Evolutionary conservation across 2,329 filamentous ascomycete genomes (phyloP).

Genomic region (Curvularia lunata): DNA sequence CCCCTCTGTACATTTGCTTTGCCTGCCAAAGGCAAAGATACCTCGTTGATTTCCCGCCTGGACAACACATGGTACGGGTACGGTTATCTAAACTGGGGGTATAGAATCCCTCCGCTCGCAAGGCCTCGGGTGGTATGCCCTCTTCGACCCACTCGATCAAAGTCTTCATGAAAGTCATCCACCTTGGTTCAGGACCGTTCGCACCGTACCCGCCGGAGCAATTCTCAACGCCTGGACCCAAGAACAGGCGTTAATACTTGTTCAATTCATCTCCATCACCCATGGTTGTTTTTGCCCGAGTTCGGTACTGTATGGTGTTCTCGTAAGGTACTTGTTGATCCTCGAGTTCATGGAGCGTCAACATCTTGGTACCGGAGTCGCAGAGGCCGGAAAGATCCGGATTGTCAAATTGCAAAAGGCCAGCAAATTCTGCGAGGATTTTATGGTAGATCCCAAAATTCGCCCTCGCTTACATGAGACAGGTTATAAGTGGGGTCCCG

Average conservation of each 20-base stretch:
- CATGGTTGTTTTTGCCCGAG: conserved; percentile 32
- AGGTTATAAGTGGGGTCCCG: conserved; percentile 22
- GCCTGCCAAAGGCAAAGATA: background rate
- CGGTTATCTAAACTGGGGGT: too few species aligned
- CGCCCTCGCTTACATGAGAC: conserved; percentile 21
- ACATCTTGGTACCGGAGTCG: conserved; percentile 33
- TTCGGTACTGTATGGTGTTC: conserved; percentile 34
- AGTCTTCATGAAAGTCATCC: conserved; percentile 26
- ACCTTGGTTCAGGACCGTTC: conserved; percentile 23
- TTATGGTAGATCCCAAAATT: conserved; percentile 26
- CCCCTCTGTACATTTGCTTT: background rate
- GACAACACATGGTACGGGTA: background rate
- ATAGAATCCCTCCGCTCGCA: background rate
- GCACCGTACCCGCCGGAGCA: conserved; percentile 34
- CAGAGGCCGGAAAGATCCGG: conserved; percentile 34
- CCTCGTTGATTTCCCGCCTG: background rate
- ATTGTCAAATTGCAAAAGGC: conserved; percentile 30
- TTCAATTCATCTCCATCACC: conserved; percentile 34
- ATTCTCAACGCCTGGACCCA: conserved; percentile 39
- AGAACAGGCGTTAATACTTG: conserved; percentile 41
- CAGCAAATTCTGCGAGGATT: conserved; percentile 28
- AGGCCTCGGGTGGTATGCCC: conserved; percentile 24
- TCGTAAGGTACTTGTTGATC: conserved; percentile 36
- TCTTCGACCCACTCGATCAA: conserved; percentile 42
- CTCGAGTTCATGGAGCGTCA: conserved; percentile 39